A percentile compares a stretch with the other conserved stretches of the same genome.
These are phyloP conservation scores for Trichoderma afroharzianum DNA, from an alignment of 2,329 filamentous ascomycete genomes.

Conservation along the genomic window DNA sequence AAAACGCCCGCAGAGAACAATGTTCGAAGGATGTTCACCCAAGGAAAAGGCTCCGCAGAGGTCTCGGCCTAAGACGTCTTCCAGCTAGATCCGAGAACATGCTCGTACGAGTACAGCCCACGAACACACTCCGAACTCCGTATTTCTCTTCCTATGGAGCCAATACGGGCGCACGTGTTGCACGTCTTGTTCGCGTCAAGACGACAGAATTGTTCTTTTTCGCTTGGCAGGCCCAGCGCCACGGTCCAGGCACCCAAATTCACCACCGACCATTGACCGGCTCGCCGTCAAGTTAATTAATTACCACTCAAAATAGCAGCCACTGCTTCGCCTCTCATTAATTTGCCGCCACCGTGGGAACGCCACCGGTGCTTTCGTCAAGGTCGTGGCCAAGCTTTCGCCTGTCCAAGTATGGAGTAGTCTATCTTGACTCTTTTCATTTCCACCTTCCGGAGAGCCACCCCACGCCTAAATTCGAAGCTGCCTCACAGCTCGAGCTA, in stretches of 20 bases:
- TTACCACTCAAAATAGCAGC: background rate
- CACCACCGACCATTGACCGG: background rate
- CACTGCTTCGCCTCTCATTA: conserved; percentile 11
- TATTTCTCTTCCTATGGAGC: background rate
- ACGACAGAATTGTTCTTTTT: background rate
- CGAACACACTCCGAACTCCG: conserved; percentile 1
- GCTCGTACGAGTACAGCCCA: background rate
- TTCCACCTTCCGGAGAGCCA: conserved; percentile 2
- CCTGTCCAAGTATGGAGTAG: conserved; percentile 8
- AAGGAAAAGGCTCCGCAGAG: conserved; percentile 2
- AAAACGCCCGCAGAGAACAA: conserved; percentile 5
- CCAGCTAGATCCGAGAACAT: background rate
- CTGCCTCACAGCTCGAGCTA: background rate
- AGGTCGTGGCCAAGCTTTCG: conserved; percentile 7
- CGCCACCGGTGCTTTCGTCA: background rate
- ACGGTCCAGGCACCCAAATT: background rate
- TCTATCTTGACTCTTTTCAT: background rate
- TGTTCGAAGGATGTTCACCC: background rate
- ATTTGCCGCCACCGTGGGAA: conserved; percentile 7
- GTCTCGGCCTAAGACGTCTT: background rate
- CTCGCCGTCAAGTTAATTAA: conserved; percentile 8
- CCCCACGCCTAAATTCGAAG: conserved; percentile 3
- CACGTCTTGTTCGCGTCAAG: background rate
- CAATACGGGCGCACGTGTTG: background rate
- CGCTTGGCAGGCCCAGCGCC: conserved; percentile 2